Evolutionary conservation across 495 filamentous ascomycete species (phyloP).

Genomic region (Cercophora scortea): DNA sequence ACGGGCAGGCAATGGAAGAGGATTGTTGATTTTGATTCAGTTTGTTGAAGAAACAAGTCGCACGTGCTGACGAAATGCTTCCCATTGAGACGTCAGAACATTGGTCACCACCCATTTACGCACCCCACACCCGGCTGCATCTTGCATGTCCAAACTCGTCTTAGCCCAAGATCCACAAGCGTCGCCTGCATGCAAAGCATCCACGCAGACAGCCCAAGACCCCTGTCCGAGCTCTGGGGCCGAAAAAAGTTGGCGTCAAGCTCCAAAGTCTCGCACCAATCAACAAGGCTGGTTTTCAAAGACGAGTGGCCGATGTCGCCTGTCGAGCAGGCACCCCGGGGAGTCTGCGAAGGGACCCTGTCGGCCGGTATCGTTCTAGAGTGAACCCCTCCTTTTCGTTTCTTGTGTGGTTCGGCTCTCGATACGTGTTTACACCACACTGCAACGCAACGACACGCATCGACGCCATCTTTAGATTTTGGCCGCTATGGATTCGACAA

Average conservation of each 20-base stretch:
- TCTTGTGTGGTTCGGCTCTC: too few relatives aligned
- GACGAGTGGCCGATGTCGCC: slow-evolving; percentile 28
- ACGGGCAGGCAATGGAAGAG: neutral
- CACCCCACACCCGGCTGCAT: slow-evolving; percentile 28
- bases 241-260: slow-evolving; percentile 13
- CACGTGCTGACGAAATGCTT: slow-evolving; percentile 8
- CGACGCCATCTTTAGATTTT: too few relatives aligned
- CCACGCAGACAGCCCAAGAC: slow-evolving; percentile 18
- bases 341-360: neutral
- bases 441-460: too few relatives aligned
- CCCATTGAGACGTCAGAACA: slow-evolving; percentile 4
- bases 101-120: slow-evolving; percentile 16
- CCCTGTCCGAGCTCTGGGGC: slow-evolving; percentile 10
- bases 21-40: neutral
- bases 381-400: neutral
- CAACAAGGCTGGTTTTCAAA: slow-evolving; percentile 22
- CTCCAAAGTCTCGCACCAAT: slow-evolving; percentile 17
- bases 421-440: too few relatives aligned
- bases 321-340: neutral
- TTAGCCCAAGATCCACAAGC: slow-evolving; percentile 25
- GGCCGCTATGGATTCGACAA: too few relatives aligned
- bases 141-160: slow-evolving; percentile 11
- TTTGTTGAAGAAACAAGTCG: neutral
- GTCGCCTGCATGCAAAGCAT: slow-evolving; percentile 24
- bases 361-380: slow-evolving; percentile 11